Evolutionary conservation across 768 basidiomycete genomes (phyloP).

Genomic region (Russula ochroleuca): DNA sequence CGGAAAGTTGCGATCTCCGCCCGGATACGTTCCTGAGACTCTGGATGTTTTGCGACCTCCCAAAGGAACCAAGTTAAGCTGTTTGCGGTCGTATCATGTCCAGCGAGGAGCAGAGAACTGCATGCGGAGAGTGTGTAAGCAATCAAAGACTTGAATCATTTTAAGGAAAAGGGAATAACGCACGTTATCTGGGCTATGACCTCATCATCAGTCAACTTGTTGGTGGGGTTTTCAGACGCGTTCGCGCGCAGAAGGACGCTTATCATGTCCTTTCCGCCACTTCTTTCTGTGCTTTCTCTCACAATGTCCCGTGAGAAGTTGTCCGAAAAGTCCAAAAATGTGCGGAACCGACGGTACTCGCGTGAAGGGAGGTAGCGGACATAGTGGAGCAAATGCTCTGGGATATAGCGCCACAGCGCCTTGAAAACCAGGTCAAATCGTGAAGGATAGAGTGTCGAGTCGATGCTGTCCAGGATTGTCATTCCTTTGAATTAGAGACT

Average conservation of each 20-base stretch:
- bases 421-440: constrained; percentile 20
- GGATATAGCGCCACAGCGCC: constrained; percentile 22
- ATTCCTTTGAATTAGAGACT: not conserved
- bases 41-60: constrained; percentile 24
- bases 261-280: constrained; percentile 24
- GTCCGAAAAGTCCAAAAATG: constrained; percentile 15
- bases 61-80: constrained; percentile 24
- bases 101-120: constrained; percentile 22
- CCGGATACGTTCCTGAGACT: constrained; percentile 24
- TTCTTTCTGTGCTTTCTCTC: constrained; percentile 3
- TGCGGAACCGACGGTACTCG: constrained; percentile 22
- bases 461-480: constrained; percentile 15
- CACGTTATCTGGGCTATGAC: constrained; percentile 22
- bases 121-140: not conserved
- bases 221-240: constrained; percentile 1
- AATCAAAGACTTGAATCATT: too few species aligned
- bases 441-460: constrained; percentile 23
- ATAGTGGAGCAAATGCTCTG: constrained; percentile 18
- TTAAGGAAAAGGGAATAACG: not conserved
- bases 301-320: constrained; percentile 15
- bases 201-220: constrained; percentile 15
- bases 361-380: constrained; percentile 24
- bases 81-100: constrained; percentile 25
- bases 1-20: constrained; percentile 20
- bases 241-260: constrained; percentile 27